Base-by-base conservation (phyloP, 306 rosid genomes). In the Glycine latifolia region DNA sequence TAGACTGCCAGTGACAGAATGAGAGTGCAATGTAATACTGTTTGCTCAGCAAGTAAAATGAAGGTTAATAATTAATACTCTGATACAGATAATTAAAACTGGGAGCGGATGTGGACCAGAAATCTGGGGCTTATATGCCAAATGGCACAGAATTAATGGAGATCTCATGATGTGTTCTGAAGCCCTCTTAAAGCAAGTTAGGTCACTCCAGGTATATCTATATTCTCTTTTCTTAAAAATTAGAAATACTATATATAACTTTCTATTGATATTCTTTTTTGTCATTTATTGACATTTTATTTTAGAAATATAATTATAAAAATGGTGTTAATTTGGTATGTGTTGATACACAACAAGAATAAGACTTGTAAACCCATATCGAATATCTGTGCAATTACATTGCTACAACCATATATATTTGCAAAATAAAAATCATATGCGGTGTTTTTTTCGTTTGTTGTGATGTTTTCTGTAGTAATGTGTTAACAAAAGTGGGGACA, bases 91-190 rank as follows among this genome's bases (percentile, higher is more conserved):
- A 71, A 94, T 95, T 68, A 91, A 87, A 83, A 86, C 79, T 77
- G 96, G 92, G 59, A 84, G 86, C 76, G 93, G 90, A 75, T 85
- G 78, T 69, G 93, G 89, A 75, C 90, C 89, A 77, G 94, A 90
- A 61, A 78, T 90, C 76, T 95, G 98, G 98, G 94, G 94, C 79
- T 85, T 91, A 67, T 95, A 91, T 85, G 97, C 99, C 71, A 85
- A 95, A 86, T 95, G 99, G 97, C 98, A 95, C 84, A 91, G 80
- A 87, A 81, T 91, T 70, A 93, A 93, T 78, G 98, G 96, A 79
- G 97, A 95, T 84, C 86, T 88, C 52, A 49, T 85, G 63, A 95
- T 93, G 99, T 93, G 98, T 83, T 88, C 93, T 56, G 99, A 93
- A 87, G 97, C 99, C 52, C 94, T 93, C 53, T 82, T 95, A 77